Percentiles rank a stretch among this genome's conserved stretches.
phyloP scores from a whole-genome alignment of 2,329 filamentous ascomycete genomes.

The Epichloe scottii region DNA sequence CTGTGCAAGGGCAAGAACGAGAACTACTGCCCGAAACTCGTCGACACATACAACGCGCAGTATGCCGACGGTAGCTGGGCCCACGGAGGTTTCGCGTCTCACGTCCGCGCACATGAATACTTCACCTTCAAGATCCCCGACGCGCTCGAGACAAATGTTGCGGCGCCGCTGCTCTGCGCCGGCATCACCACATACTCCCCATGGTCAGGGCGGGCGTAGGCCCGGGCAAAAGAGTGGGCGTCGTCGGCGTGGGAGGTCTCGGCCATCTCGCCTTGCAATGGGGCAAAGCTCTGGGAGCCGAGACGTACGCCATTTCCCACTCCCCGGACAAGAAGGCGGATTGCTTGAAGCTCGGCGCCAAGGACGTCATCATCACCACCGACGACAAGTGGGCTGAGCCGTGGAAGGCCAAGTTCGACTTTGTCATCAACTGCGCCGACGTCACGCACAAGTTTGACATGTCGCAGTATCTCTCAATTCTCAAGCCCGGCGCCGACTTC shows the following conservation, averaged over 20 bases:
- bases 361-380: constrained; percentile 33
- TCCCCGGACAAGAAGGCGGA: constrained; percentile 45
- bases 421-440: constrained; percentile 38
- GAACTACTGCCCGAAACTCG: constrained; percentile 34
- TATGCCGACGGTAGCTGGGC: constrained; percentile 46
- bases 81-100: constrained; percentile 50
- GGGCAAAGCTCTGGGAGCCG: constrained; percentile 56
- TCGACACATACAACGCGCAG: constrained; percentile 45
- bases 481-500: constrained; percentile 41
- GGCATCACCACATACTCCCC: constrained; percentile 62
- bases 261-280: constrained; percentile 64
- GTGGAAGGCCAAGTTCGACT: constrained; percentile 37
- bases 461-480: constrained; percentile 33
- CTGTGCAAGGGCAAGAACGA: constrained; percentile 36
- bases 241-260: constrained; percentile 61
- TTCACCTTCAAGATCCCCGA: constrained; percentile 50
- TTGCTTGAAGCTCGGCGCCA: constrained; percentile 49
- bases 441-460: constrained; percentile 43
- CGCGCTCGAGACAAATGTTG: constrained; percentile 32
- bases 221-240: constrained; percentile 57
- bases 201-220: constrained; percentile 54
- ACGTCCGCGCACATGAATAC: constrained; percentile 37
- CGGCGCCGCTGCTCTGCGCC: constrained; percentile 63
- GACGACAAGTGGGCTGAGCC: constrained; percentile 46
- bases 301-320: constrained; percentile 53